A percentile compares a stretch with the other conserved stretches of the same genome.
Conservation (phyloP, 2,329 filamentous ascomycete species). For the Hypoxylon sp. region DNA sequence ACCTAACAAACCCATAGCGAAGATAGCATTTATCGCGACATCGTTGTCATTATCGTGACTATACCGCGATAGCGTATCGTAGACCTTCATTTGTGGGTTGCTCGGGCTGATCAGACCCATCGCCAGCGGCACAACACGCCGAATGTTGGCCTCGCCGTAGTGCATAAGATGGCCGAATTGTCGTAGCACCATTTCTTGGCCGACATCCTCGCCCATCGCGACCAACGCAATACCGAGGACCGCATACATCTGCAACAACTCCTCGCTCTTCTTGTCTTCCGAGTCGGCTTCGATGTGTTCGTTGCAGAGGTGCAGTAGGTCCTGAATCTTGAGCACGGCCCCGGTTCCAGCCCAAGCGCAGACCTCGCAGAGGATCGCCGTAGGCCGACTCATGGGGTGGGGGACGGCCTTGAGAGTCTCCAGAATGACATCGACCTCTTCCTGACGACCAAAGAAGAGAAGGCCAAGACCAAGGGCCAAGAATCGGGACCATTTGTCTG, state of each 20-base stretch:
- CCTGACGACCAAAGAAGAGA: constrained; percentile 94
- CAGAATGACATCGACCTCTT: constrained; percentile 97
- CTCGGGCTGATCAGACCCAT: constrained; percentile 97
- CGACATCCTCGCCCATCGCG: constrained; percentile 97
- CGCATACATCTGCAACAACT: constrained; percentile 94
- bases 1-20: constrained; percentile 96
- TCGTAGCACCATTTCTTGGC: constrained; percentile 97
- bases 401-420: constrained; percentile 97
- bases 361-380: constrained; percentile 90
- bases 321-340: constrained; percentile 95
- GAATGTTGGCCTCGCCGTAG: constrained; percentile 96
- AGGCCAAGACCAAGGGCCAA: constrained; percentile 92
- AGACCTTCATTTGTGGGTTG: constrained; percentile 99
- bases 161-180: constrained; percentile 99
- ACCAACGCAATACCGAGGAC: constrained; percentile 94
- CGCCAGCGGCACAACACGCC: constrained; percentile 92
- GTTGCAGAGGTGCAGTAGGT: constrained; percentile 97
- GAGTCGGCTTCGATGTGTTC: constrained; percentile 89
- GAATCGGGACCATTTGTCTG: constrained; percentile 98
- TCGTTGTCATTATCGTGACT: constrained; percentile 99
- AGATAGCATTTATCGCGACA: constrained; percentile 97
- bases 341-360: constrained; percentile 98
- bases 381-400: constrained; percentile 96
- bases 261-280: constrained; percentile 93
- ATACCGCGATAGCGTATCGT: constrained; percentile 96